Conservation (phyloP, 306 rosid genomes). For the Pyrus bretschneideri region DNA sequence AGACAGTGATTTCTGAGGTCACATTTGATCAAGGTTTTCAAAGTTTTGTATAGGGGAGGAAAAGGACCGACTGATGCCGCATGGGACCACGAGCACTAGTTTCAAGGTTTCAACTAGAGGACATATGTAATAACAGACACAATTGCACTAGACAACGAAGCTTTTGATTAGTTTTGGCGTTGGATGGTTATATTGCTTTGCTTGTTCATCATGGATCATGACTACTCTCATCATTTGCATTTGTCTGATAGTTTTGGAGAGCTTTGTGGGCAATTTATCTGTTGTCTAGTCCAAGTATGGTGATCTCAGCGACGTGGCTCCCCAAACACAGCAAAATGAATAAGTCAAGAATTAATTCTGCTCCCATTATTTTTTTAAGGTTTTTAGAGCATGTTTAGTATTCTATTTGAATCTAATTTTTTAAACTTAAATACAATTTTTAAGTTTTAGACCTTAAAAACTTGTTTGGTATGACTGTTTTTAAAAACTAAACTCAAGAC, state of each 20-base stretch:
- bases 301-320: background rate
- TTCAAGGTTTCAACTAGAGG: background rate
- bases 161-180: background rate
- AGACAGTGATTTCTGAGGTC: background rate
- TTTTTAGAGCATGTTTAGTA: too few relatives aligned
- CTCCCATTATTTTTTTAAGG: background rate
- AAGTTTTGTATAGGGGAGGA: background rate
- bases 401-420: too few relatives aligned
- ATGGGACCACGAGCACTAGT: background rate
- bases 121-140: background rate
- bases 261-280: background rate
- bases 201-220: background rate
- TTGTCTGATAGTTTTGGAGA: background rate
- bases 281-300: background rate
- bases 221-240: background rate
- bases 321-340: background rate
- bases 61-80: background rate
- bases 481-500: too few relatives aligned
- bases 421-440: too few relatives aligned
- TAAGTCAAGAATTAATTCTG: background rate
- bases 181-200: background rate
- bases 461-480: too few relatives aligned
- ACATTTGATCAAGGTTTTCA: background rate
- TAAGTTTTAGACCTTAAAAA: too few relatives aligned
- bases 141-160: background rate